These are phyloP conservation scores for Erysimum pusillum DNA, from an alignment of 441 rosid species.

Conservation along the genomic window DNA sequence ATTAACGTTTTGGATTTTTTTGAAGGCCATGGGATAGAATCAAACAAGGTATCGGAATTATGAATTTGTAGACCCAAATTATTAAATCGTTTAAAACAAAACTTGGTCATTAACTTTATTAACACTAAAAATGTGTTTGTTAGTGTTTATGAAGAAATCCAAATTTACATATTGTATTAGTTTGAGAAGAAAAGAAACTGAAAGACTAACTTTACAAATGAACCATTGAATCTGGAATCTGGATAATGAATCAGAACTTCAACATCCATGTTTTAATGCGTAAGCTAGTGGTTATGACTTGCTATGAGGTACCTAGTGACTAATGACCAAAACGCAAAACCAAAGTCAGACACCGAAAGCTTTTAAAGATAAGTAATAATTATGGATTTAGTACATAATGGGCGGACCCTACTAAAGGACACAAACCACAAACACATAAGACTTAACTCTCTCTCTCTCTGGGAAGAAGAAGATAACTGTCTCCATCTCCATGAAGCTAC, in stretches of 20 bases:
- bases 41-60: too few relatives aligned
- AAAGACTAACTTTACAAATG: background rate
- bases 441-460: background rate
- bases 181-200: background rate
- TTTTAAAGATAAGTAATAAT: background rate
- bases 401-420: conserved; percentile 30
- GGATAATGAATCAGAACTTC: conserved; percentile 6
- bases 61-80: background rate
- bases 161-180: background rate
- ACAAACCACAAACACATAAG: conserved; percentile 41
- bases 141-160: too few relatives aligned
- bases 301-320: conserved; percentile 12
- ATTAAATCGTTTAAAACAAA: background rate
- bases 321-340: conserved; percentile 17
- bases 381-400: conserved; percentile 24
- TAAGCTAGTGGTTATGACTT: background rate
- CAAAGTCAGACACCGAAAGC: conserved; percentile 2
- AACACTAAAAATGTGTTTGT: background rate
- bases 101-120: background rate
- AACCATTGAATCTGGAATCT: background rate
- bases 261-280: background rate
- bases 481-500: conserved; percentile 47
- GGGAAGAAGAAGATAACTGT: conserved; percentile 35
- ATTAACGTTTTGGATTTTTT: conserved; percentile 8
- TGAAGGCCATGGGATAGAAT: background rate